phyloP scores from a whole-genome alignment of 2,329 filamentous ascomycete species.

The Fonsecaea pedrosoi region DNA sequence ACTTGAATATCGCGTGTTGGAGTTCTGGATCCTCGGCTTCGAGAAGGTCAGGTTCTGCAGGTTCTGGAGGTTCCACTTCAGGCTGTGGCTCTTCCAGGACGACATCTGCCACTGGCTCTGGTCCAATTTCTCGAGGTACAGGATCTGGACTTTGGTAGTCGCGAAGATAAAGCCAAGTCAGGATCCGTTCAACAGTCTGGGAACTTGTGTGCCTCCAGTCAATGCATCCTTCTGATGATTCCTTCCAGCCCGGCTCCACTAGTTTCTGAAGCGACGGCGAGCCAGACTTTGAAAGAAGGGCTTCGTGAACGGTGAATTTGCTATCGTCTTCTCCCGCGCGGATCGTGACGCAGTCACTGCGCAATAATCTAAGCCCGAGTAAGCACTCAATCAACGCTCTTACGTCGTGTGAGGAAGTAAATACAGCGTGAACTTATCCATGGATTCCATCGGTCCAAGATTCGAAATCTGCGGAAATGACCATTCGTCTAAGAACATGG shows the following conservation, averaged over 20 bases:
- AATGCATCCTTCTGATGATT: slow-evolving; percentile 1
- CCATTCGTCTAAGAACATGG: neutral
- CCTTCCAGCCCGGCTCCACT: neutral
- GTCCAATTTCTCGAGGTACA: too few species aligned
- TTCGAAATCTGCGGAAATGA: neutral
- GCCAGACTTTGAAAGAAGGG: slow-evolving; percentile 6
- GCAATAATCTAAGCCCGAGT: neutral
- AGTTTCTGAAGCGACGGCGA: slow-evolving; percentile 9
- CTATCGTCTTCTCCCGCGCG: slow-evolving; percentile 1
- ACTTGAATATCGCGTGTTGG: too few species aligned
- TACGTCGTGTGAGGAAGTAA: neutral
- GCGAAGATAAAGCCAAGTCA: slow-evolving; percentile 10
- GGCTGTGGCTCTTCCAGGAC: too few species aligned
- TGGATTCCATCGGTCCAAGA: neutral
- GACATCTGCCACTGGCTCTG: too few species aligned
- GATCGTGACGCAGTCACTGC: neutral
- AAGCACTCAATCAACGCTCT: neutral
- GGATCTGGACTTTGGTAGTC: neutral
- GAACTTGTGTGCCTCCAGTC: slow-evolving; percentile 4
- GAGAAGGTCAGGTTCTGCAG: too few species aligned
- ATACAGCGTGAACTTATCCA: neutral
- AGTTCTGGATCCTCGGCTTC: too few species aligned
- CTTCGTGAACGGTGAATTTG: slow-evolving; percentile 24
- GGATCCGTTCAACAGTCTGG: slow-evolving; percentile 9
- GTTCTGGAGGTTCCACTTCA: too few species aligned